phyloP scores from a whole-genome alignment of 305 asterid species.

The Solanum hybrid region DNA sequence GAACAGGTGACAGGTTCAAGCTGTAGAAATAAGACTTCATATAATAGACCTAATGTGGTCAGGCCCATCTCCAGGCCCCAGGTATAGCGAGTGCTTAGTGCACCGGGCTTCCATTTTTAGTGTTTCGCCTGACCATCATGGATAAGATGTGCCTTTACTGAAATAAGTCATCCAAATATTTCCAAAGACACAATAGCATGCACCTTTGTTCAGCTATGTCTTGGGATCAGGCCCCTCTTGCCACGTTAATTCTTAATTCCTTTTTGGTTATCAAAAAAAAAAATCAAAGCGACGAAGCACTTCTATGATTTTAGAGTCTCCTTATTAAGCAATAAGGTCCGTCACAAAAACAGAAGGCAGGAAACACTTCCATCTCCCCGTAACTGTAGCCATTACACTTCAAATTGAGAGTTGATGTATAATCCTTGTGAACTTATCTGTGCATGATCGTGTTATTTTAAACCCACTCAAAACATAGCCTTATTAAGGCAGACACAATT shows the following conservation, averaged over 20 bases:
- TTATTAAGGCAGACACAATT: not conserved
- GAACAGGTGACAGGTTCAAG: not conserved
- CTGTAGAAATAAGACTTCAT: not conserved
- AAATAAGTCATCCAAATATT: not conserved
- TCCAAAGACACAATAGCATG: not conserved
- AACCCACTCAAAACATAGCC: not conserved
- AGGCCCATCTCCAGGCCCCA: not conserved
- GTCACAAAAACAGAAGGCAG: not conserved
- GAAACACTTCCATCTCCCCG: not conserved
- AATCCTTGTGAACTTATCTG: not conserved
- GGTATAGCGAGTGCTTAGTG: not conserved
- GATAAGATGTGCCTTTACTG: not conserved
- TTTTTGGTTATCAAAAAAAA: not conserved
- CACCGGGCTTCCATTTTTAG: not conserved
- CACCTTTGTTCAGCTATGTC: not conserved
- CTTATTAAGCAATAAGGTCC: not conserved
- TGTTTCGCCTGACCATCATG: not conserved
- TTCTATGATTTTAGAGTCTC: not conserved
- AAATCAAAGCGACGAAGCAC: not conserved
- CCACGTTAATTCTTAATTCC: not conserved
- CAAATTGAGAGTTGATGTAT: not conserved
- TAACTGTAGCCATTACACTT: not conserved
- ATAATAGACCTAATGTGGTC: not conserved
- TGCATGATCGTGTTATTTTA: not conserved
- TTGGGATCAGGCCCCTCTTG: not conserved